Base-by-base conservation (phyloP, 2,329 filamentous ascomycete species). In the Penicillium griseofulvum region DNA sequence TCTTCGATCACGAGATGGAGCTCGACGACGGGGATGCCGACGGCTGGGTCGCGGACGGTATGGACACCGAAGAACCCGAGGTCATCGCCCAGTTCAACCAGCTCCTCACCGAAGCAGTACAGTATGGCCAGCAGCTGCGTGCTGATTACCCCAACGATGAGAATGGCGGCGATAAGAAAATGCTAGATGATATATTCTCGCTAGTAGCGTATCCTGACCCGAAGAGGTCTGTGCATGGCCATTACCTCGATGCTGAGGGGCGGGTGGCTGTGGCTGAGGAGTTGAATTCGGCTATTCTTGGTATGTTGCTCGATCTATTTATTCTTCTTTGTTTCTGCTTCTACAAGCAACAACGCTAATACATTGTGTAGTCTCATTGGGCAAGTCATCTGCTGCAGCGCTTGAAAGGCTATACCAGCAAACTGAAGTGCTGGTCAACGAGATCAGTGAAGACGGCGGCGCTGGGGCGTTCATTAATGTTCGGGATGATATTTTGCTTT, bases 251-350 rank as follows among this genome's bases (percentile, higher is more conserved):
- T 65, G 80, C 83, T 37, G 84, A 83, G 49, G 91, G 90, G 1
- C 81, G 94, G 41, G 84, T 87, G 17, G 81, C 85, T 17, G 90
- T 97, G 38, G 92, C 92, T 9, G 94, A 99, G 76, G 92, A 96
- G 72, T 79, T 99, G 54, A 97, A 97, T 73, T 90, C 90, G 57
- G 92, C 91, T 44, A 96, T 99, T 65, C 74, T 99, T 57, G 86
- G 91, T 96, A 78, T 77, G 86, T 55, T 55, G 38, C 22, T 17
- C 34, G 28, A 12, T 6, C 10, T 48, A 45, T 34, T 24, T 45
- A n/a, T 47, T 36, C 56, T 26, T 34, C 29, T 14, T 5, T 33
- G 29, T 33, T 33, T 33, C 29, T 14, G 29, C 29, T 11, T 33
- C 29, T 26, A 10, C 8, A 5, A 33, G 4, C 11, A 24, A 9